Evolutionary conservation across 805 yeast species (phyloP).

Genomic region (Lipomyces sp.): DNA sequence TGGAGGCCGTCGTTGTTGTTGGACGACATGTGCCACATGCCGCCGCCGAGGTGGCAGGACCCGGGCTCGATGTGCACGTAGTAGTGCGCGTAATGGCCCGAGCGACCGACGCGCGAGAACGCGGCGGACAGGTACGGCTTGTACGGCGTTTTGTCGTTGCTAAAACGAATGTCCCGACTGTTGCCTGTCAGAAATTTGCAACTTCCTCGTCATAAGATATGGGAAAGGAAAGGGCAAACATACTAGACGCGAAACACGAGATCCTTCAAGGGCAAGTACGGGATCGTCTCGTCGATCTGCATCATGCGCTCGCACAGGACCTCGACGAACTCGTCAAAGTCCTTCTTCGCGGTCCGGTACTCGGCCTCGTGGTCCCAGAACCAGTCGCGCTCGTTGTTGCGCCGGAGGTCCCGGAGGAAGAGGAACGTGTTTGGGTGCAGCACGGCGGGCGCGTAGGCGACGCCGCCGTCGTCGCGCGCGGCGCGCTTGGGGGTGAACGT

Average conservation of each 20-base stretch:
- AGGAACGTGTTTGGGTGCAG: constrained; percentile 28
- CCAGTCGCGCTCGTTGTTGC: constrained; percentile 32
- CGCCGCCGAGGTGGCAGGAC: constrained; percentile 15
- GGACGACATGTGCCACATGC: constrained; percentile 26
- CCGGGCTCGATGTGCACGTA: constrained; percentile 30
- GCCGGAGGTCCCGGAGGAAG: constrained; percentile 20
- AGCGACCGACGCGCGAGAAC: constrained; percentile 29
- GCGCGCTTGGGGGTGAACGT: constrained; percentile 12
- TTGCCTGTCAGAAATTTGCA: background rate
- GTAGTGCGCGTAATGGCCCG: constrained; percentile 30
- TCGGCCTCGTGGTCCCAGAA: constrained; percentile 30
- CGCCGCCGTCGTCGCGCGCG: constrained; percentile 11
- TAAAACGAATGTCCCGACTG: constrained; percentile 29
- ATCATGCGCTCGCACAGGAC: constrained; percentile 11
- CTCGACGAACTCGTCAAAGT: constrained; percentile 29
- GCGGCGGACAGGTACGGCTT: constrained; percentile 31
- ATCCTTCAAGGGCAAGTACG: constrained; percentile 29
- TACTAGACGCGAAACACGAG: constrained; percentile 27
- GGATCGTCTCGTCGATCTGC: constrained; percentile 27
- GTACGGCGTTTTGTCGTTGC: constrained; percentile 30
- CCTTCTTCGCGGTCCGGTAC: constrained; percentile 27
- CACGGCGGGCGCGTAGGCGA: constrained; percentile 6
- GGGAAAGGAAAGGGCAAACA: background rate
- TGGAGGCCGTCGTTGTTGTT: constrained; percentile 20
- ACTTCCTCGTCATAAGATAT: background rate